Evolutionary conservation across 1,139 yeast genomes (phyloP), one percentile per base, ranked within the genome.

Genomic region (Scheffersomyces insectosa): DNA sequence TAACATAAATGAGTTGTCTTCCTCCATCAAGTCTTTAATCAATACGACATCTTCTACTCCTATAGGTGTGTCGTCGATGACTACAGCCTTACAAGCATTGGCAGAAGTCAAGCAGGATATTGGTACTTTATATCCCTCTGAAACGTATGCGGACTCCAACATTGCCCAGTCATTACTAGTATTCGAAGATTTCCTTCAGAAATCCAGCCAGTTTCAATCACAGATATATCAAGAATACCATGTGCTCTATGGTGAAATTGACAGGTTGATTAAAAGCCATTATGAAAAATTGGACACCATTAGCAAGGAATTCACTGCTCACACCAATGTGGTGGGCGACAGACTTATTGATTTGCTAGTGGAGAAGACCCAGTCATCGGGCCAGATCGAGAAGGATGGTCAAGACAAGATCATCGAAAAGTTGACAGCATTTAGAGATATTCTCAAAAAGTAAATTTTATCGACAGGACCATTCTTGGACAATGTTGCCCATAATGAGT

Each of bases 391-490:
- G n/a, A 31, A 31, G 6, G 34, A 31, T 8, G 34, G 15, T n/a
- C 34, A 31, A n/a, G 34, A 31, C n/a, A 15, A 20, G 5, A 31
- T 31, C n/a, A 15, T 31, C 20, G 15, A 15, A n/a, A 31, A 31
- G 25, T 45, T 58, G 31, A 42, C 34, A 3, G 10, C 34, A 8
- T 31, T 55, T 27, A 36, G 33, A 12, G 50, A 49, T 11, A 42
- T 51, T 11, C n/a, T 49, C 2, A 31, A 39, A 11, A 33, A 30
- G 32, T 25, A 46, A 37, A 6, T 20, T 20, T 20, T 6, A 20
- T 3, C 25, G 25, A 20, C 6, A 20, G 25, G 25, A 7, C 8
- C 25, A 20, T 20, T 20, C 25, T 20, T 7, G 25, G 9, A 20
- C 25, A 5, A 20, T 6, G 25, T 20, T 20, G 8, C 25, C 25